Conservation (phyloP, 73 alveolate species). For the Effrenium voratum region DNA sequence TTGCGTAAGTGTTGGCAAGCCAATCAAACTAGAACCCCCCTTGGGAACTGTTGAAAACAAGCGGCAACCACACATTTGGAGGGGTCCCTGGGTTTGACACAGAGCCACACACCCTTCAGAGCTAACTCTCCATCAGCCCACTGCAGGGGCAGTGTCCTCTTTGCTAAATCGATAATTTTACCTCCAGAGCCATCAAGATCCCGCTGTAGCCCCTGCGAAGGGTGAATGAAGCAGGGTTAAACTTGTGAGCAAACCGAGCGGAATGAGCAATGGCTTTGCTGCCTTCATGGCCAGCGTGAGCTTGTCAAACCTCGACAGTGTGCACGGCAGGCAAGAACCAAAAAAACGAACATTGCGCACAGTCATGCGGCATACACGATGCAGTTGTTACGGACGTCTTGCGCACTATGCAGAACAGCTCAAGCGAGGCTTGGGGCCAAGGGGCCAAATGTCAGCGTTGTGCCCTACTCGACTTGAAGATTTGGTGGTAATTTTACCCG, state of each 20-base stretch:
- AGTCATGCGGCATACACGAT: no score
- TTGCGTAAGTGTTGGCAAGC: not conserved
- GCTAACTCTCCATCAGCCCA: no score
- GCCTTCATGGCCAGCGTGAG: conserved; percentile 79
- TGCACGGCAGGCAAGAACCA: not conserved
- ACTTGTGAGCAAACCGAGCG: not conserved
- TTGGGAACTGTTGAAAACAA: not conserved
- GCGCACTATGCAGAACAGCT: no score
- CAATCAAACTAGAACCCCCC: not conserved
- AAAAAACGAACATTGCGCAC: not conserved
- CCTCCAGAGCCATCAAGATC: conserved; percentile 65
- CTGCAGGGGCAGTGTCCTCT: not conserved
- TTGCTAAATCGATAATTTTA: conserved; percentile 44
- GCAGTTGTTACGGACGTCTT: no score
- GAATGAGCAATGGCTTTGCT: not conserved
- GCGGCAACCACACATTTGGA: no score
- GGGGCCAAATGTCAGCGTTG: no score
- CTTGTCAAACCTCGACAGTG: conserved; percentile 92
- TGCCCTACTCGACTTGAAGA: no score
- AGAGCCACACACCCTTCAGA: no score
- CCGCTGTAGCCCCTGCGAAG: conserved; percentile 66
- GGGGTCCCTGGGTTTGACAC: no score
- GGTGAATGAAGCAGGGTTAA: not conserved
- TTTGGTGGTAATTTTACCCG: no score
- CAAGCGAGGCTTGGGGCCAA: no score